Base-by-base conservation (phyloP, 306 rosid species). In the Bauhinia variegata region DNA sequence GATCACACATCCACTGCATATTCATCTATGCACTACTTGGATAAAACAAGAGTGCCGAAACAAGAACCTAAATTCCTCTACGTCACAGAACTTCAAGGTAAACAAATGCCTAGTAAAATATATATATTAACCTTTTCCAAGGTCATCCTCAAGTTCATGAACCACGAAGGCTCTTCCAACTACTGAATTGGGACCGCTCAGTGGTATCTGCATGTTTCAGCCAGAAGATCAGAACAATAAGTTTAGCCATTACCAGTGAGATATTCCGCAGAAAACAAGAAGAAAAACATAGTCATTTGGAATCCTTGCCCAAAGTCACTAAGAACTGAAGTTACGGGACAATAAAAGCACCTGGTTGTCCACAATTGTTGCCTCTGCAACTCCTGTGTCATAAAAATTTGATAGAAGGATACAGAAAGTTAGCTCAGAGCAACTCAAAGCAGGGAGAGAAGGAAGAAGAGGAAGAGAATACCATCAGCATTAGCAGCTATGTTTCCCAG, bases 401-500 rank as follows among this genome's bases (percentile, higher is more conserved):
- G 33, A 30, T 33, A 36, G 72, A 33, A 59, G 7, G n/a, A 57
- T 13, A 30, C 39, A 65, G 73, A n/a, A 42, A 50, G 18, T 8
- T 51, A 16, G 10, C 53, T 48, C 56, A 18, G 15, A 42, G 36
- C 8, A 41, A 15, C 11, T 17, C 39, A n/a, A 47, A 36, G 38
- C 11, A 34, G 19, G 11, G 15, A 32, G 57, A 15, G 59, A 67
- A 58, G 48, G 58, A 55, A 34, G 38, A 60, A 9, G 13, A 36
- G 9, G 9, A 0, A 36, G 41, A 36, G 41, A 36, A 36, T 80
- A 88, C 97, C 92, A 48, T 84, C 78, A 0, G 90, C 88, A 75
- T 84, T 80, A 62, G 95, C 97, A 80, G 80, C 54, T 80, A 91
- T 88, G 97, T 91, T 91, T 91, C 97, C 97, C 95, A 88, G 97